Evolutionary conservation across 2,329 filamentous ascomycete species (phyloP), one percentile per base, ranked within the genome.

Genomic region (Phaeosphaeriaceae sp.): DNA sequence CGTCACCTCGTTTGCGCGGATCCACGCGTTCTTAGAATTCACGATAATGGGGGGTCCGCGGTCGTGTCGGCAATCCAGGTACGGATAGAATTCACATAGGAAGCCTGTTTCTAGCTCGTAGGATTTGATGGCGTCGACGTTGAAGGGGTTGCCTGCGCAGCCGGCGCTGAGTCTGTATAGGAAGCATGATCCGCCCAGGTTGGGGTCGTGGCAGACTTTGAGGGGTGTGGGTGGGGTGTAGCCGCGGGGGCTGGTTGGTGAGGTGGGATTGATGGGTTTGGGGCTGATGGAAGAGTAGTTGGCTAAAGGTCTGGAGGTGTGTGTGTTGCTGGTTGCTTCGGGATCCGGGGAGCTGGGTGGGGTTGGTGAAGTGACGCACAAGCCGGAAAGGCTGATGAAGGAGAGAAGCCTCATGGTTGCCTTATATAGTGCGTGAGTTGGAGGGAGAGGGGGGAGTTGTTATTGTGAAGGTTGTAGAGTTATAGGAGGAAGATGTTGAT

Each of bases 61-160:
- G 32, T 13, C 12, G 3, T n/a, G 3, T 13, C 13, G 33, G 21
- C 32, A 44, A 11, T 37, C 15, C 6, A 15, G 26, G 18, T 1
- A 13, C 6, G 21, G n/a, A 18, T 30, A 44, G 7, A 44, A 13
- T 3, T 15, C 23, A 18, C 43, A 46, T 4, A 6, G 43, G 15
- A 15, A 46, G 43, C 36, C 34, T 21, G 21, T 13, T 5, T 3
- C 11, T 6, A 33, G 23, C 6, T 2, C 3, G 23, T 23, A 15
- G 11, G 47, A 50, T 21, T 45, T 15, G 30, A 45, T 45, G 36
- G 42, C 20, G 12, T 42, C 29, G 42, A 23, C 29, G 30, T 36
- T 37, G 42, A 45, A 49, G 12, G 47, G 41, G 13, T 50, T 45
- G 21, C 34, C 28, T 4, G 26, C 23, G 28, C 47, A 45, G 11